These are phyloP conservation scores for Torrubiellomyces zombiae DNA, from an alignment of 2,329 filamentous ascomycete genomes.

Conservation along the genomic window DNA sequence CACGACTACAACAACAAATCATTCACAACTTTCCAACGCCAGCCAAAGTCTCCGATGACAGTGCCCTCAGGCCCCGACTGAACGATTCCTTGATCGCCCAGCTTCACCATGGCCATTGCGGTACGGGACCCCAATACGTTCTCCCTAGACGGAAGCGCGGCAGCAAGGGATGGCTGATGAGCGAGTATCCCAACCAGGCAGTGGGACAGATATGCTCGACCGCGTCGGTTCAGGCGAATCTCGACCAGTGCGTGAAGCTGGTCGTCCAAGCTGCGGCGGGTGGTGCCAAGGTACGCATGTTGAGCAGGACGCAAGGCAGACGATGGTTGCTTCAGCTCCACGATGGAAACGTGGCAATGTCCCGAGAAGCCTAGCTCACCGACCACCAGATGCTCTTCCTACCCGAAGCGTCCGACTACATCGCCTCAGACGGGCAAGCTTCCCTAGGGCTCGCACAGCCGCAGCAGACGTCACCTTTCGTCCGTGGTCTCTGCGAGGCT, in stretches of 20 bases:
- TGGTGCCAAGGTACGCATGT: slow-evolving; percentile 52
- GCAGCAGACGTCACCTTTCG: slow-evolving; percentile 51
- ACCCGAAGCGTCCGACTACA: slow-evolving; percentile 84
- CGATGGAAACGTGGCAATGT: too few relatives aligned
- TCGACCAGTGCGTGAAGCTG: slow-evolving; percentile 58
- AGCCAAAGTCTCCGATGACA: background rate
- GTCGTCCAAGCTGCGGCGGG: slow-evolving; percentile 55
- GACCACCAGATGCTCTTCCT: slow-evolving; percentile 73
- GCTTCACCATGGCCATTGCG: slow-evolving; percentile 11
- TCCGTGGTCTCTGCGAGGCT: slow-evolving; percentile 53
- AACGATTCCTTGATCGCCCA: slow-evolving; percentile 1
- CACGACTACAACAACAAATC: too few relatives aligned
- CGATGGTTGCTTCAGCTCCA: slow-evolving; percentile 1
- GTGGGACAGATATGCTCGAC: slow-evolving; percentile 84
- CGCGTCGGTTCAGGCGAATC: slow-evolving; percentile 58
- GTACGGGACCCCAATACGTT: slow-evolving; percentile 7
- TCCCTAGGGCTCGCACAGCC: slow-evolving; percentile 55
- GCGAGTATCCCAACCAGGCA: too few relatives aligned
- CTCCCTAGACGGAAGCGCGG: too few relatives aligned
- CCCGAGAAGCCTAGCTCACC: too few relatives aligned
- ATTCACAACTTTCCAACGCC: too few relatives aligned
- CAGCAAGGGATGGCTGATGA: too few relatives aligned
- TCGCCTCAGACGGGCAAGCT: slow-evolving; percentile 50
- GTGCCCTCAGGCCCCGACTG: too few relatives aligned
- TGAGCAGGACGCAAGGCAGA: background rate